Evolutionary conservation across 768 basidiomycete genomes (phyloP).

Genomic region (Cystoderma amianthinum): DNA sequence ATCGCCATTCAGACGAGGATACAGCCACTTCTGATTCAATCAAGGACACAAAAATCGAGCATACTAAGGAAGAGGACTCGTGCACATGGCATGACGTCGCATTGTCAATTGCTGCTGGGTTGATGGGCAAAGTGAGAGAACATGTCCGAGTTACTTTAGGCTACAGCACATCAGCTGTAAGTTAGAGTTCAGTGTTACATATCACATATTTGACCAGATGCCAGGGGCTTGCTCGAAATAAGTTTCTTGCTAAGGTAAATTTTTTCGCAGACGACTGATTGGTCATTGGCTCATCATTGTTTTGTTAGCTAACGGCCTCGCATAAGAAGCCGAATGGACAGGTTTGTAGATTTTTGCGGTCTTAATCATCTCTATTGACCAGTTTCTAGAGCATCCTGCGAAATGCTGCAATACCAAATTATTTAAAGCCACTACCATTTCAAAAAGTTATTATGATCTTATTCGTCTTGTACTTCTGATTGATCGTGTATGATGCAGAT

Average conservation of each 20-base stretch:
- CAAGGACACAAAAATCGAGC: not conserved
- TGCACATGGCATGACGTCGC: slow-evolving; percentile 91
- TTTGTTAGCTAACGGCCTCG: slow-evolving; percentile 73
- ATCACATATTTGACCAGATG: not conserved
- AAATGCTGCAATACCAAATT: slow-evolving; percentile 76
- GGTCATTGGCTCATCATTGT: not conserved
- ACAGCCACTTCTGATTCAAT: not conserved
- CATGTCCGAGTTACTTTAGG: slow-evolving; percentile 67
- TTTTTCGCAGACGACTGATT: slow-evolving; percentile 1
- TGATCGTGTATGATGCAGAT: slow-evolving; percentile 46
- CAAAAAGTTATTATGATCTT: slow-evolving; percentile 52
- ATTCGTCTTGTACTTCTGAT: not conserved
- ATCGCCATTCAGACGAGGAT: slow-evolving; percentile 15
- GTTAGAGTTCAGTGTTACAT: slow-evolving; percentile 16
- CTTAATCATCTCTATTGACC: slow-evolving; percentile 1
- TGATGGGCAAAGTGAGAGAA: slow-evolving; percentile 71
- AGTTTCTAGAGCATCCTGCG: slow-evolving; percentile 69
- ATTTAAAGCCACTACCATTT: slow-evolving; percentile 80
- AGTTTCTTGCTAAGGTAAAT: slow-evolving; percentile 89
- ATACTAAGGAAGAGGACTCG: slow-evolving; percentile 18
- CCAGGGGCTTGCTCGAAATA: slow-evolving; percentile 88
- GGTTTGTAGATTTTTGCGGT: slow-evolving; percentile 27
- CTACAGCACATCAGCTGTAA: slow-evolving; percentile 90
- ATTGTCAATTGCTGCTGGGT: slow-evolving; percentile 78
- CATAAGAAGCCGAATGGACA: slow-evolving; percentile 89